These are phyloP conservation scores for Globisporangium mamillatum DNA, from an alignment of 352 stramenopile genomes.

Conservation along the genomic window DNA sequence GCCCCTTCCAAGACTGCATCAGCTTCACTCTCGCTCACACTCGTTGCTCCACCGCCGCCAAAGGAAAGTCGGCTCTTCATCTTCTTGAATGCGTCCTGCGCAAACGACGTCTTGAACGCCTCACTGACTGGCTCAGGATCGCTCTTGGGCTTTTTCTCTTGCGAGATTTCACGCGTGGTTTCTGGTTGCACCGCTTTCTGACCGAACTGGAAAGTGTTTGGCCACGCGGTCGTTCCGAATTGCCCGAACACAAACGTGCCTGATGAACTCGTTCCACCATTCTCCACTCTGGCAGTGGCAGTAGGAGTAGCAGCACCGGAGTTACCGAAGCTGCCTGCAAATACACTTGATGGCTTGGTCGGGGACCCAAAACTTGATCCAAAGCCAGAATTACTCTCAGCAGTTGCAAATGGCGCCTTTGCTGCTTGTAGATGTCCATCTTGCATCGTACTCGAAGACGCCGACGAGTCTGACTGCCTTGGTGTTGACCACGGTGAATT, in stretches of 20 bases:
- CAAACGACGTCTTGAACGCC: constrained; percentile 16
- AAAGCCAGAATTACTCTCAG: not conserved
- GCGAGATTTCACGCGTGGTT: not conserved
- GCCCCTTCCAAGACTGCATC: not conserved
- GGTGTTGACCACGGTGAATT: constrained; percentile 5
- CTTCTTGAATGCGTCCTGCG: constrained; percentile 18
- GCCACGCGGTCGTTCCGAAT: not conserved
- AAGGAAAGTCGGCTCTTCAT: constrained; percentile 16
- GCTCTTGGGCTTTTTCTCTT: not conserved
- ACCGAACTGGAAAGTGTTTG: constrained; percentile 3
- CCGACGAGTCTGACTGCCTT: not conserved
- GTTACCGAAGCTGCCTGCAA: constrained; percentile 3
- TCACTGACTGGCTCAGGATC: not conserved
- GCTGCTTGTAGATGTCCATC: not conserved
- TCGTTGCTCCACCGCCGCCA: not conserved
- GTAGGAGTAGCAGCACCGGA: not conserved
- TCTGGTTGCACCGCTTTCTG: not conserved
- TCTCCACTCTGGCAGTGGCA: not conserved
- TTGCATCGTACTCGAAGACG: not conserved
- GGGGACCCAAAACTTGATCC: not conserved
- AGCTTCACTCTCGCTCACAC: not conserved
- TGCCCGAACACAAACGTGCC: constrained; percentile 5
- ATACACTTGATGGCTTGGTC: constrained; percentile 3
- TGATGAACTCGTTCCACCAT: not conserved
- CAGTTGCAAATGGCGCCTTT: not conserved